Percentiles rank a stretch among this genome's conserved stretches.
phyloP scores from a whole-genome alignment of 2,329 filamentous ascomycete genomes.

The Biscogniauxia sp. region DNA sequence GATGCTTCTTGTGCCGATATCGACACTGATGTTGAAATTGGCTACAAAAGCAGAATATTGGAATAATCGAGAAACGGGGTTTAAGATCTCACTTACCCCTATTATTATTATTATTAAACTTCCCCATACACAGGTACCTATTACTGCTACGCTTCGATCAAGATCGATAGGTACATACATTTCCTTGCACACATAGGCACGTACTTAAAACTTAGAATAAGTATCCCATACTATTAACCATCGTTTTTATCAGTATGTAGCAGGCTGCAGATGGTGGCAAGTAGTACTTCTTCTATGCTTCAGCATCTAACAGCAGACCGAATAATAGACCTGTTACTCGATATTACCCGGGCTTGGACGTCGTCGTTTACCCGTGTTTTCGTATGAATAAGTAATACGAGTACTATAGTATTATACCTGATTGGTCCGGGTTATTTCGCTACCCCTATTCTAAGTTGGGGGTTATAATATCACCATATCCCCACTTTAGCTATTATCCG shows the following conservation, averaged over 20 bases:
- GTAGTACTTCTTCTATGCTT: background rate
- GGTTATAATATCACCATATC: slow-evolving; percentile 11
- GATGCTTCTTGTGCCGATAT: background rate
- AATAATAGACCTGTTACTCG: background rate
- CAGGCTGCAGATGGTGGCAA: background rate
- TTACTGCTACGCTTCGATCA: background rate
- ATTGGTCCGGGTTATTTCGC: slow-evolving; percentile 15
- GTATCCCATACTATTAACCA: too few species aligned
- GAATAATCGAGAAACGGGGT: background rate
- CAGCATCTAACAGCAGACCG: background rate
- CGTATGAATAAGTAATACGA: background rate
- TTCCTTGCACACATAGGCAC: background rate
- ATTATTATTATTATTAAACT: too few species aligned
- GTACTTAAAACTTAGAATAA: too few species aligned
- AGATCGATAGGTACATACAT: background rate
- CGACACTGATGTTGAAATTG: background rate
- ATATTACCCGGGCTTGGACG: background rate
- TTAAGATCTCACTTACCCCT: background rate
- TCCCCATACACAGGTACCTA: too few species aligned
- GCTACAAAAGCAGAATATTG: background rate
- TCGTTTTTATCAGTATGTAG: background rate
- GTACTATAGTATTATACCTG: background rate
- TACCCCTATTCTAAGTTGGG: slow-evolving; percentile 4
- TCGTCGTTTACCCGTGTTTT: background rate
- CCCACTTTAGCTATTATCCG: slow-evolving; percentile 17